phyloP scores from a whole-genome alignment of 495 filamentous ascomycete genomes.

The Pseudevernia furfuracea region DNA sequence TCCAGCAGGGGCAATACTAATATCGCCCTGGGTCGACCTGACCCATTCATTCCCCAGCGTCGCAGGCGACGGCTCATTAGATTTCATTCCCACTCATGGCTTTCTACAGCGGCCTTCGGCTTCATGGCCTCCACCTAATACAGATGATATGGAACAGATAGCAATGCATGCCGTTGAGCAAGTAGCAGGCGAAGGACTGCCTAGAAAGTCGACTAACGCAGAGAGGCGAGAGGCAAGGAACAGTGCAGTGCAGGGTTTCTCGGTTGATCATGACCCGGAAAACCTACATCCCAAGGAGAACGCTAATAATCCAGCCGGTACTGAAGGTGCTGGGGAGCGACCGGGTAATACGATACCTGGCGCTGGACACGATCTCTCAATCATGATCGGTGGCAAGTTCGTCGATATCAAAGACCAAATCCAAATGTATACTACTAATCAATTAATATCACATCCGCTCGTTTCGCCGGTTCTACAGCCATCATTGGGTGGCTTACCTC shows the following conservation, averaged over 20 bases:
- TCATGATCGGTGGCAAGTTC: slow-evolving; percentile 60
- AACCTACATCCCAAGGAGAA: slow-evolving; percentile 24
- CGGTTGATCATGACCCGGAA: slow-evolving; percentile 26
- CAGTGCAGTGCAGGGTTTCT: slow-evolving; percentile 38
- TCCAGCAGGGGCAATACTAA: slow-evolving; percentile 81
- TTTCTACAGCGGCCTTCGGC: slow-evolving; percentile 77
- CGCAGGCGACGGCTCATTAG: slow-evolving; percentile 57
- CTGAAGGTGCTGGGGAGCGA: slow-evolving; percentile 17
- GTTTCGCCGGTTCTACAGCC: slow-evolving; percentile 83
- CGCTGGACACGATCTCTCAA: slow-evolving; percentile 42
- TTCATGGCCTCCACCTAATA: slow-evolving; percentile 86
- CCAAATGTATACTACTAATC: slow-evolving; percentile 88
- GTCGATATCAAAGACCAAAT: slow-evolving; percentile 84
- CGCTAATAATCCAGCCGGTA: slow-evolving; percentile 19
- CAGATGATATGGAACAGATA: slow-evolving; percentile 51
- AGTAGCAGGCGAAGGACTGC: slow-evolving; percentile 30
- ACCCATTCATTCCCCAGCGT: slow-evolving; percentile 93
- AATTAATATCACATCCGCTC: slow-evolving; percentile 74
- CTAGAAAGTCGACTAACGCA: slow-evolving; percentile 28
- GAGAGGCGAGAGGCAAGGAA: slow-evolving; percentile 27
- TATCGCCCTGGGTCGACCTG: slow-evolving; percentile 89
- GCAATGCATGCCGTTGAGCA: slow-evolving; percentile 34
- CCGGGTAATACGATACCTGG: slow-evolving; percentile 34
- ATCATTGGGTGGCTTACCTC: slow-evolving; percentile 80
- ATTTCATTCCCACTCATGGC: slow-evolving; percentile 81